These are phyloP conservation scores for Oenanthe sinensis DNA, from an alignment of 129 eudicot species.

Conservation along the genomic window DNA sequence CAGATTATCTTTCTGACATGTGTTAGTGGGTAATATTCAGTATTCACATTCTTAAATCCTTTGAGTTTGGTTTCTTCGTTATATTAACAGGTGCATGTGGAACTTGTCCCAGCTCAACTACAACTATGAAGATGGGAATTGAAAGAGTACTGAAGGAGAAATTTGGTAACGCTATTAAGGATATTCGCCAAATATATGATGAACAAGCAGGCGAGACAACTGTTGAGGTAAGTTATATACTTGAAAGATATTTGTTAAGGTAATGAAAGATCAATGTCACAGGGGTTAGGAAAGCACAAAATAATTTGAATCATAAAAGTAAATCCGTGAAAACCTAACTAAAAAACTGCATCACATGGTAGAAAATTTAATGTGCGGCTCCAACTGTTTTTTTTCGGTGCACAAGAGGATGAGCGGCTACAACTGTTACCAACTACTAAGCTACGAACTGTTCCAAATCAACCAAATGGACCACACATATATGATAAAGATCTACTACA, in stretches of 20 bases:
- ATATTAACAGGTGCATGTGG: slow-evolving; percentile 70
- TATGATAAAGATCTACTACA: neutral
- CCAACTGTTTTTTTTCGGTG: neutral
- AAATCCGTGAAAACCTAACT: neutral
- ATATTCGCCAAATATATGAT: slow-evolving; percentile 65
- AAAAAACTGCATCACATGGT: neutral
- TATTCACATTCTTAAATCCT: neutral
- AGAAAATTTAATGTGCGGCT: neutral
- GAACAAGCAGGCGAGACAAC: slow-evolving; percentile 51
- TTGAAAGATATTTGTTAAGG: neutral
- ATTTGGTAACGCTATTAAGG: slow-evolving; percentile 75
- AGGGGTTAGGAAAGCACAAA: neutral
- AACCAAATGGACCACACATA: neutral
- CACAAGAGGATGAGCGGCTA: neutral
- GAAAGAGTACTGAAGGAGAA: slow-evolving; percentile 80
- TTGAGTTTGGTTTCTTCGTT: neutral
- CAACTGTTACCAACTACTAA: neutral
- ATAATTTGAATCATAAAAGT: neutral
- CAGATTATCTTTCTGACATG: neutral
- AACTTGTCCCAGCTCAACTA: slow-evolving; percentile 85
- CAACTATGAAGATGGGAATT: slow-evolving; percentile 91
- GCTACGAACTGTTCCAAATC: neutral
- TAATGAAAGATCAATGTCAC: neutral
- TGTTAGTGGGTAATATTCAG: neutral
- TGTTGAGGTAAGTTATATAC: slow-evolving; percentile 46